These are phyloP conservation scores for Ogataea neopini DNA, from an alignment of 805 yeast species.

Conservation along the genomic window DNA sequence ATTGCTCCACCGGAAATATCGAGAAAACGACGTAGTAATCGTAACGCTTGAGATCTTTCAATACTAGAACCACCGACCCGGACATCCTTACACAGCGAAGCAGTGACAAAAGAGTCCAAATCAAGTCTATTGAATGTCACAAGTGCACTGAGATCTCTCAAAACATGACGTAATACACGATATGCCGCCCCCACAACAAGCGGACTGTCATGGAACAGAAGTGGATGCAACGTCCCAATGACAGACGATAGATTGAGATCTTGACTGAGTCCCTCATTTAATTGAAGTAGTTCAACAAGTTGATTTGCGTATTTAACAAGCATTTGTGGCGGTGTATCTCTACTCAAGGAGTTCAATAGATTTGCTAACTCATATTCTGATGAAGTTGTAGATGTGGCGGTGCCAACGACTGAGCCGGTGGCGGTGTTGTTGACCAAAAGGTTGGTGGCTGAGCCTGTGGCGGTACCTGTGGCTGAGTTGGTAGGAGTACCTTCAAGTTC, in stretches of 20 bases:
- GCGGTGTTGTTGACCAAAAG: no score
- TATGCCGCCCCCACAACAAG: constrained; percentile 76
- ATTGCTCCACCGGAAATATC: constrained; percentile 54
- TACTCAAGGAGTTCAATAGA: constrained; percentile 55
- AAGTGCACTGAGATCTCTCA: constrained; percentile 56
- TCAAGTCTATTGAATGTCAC: constrained; percentile 52
- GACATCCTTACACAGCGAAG: constrained; percentile 59
- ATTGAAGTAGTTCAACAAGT: constrained; percentile 54
- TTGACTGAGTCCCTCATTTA: constrained; percentile 58
- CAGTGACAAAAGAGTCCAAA: constrained; percentile 62
- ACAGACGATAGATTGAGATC: constrained; percentile 65
- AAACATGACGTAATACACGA: constrained; percentile 66
- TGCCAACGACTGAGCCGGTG: neutral
- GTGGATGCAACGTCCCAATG: constrained; percentile 53
- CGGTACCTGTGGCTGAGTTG: neutral
- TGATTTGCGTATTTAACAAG: constrained; percentile 66
- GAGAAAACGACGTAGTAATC: constrained; percentile 62
- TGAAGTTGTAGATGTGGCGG: no score
- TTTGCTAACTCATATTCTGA: constrained; percentile 70
- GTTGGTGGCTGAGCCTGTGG: constrained; percentile 1
- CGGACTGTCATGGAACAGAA: constrained; percentile 50
- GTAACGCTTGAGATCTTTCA: constrained; percentile 79
- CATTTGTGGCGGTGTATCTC: constrained; percentile 48
- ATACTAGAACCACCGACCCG: constrained; percentile 34
- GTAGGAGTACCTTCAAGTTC: neutral